Evolutionary conservation across 2,329 filamentous ascomycete genomes (phyloP), one percentile per base, ranked within the genome.

Genomic region (Daldinia sp.): DNA sequence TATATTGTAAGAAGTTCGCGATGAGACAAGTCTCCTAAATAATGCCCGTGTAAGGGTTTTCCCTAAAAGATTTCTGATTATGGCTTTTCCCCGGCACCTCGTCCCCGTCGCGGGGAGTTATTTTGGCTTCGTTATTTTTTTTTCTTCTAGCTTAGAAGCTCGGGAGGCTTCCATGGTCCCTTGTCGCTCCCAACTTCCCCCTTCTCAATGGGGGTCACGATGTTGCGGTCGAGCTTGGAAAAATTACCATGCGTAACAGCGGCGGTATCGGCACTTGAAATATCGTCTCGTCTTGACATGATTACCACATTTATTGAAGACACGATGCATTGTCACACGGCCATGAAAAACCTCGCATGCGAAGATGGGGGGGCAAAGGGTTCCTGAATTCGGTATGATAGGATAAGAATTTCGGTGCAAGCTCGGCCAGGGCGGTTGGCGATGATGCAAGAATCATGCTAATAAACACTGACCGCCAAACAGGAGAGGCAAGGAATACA

Each of bases 391-490:
- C 33, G 66, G 55, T 64, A 50, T 69, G 70, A 71, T 72, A 69
- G 72, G 68, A 71, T 67, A 64, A 63, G 35, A 55, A 73, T 68
- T 70, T 77, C 76, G 76, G 76, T 75, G 71, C 72, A 77, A 77
- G 74, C 72, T 77, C 76, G 76, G 76, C 70, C 76, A 74, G 70
- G 73, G 73, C 73, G 71, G 73, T 68, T 73, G 71, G 46, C 71
- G 59, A 75, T 74, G 74, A 76, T 75, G 73, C 72, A 76, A 75
- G 71, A 74, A 73, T 74, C 62, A 70, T 69, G 63, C 72, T 72
- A 71, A 69, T 39, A 63, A 64, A 66, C 66, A 66, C 67, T 76
- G 75, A 76, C 75, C 75, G 75, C 74, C 65, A 75, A 74, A 67
- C 53, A 70, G 55, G 65, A 60, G 48, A 56, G 55, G 51, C 37